Evolutionary conservation across 2,329 filamentous ascomycete genomes (phyloP).

Genomic region (Colletotrichum simmondsii): DNA sequence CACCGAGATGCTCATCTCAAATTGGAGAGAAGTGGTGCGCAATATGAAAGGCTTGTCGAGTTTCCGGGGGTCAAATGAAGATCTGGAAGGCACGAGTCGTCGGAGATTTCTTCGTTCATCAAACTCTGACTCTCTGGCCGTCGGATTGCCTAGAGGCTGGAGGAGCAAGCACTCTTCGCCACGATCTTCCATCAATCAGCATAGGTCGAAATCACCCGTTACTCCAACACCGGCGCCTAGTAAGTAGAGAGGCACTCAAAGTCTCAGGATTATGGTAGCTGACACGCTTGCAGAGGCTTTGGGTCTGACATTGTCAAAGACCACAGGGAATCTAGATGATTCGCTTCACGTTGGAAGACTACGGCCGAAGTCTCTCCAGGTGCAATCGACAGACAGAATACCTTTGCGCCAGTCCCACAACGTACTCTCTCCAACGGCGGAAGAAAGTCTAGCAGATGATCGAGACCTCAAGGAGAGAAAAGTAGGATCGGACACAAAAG

Average conservation of each 20-base stretch:
- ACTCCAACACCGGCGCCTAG: slow-evolving; percentile 45
- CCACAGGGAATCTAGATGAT: slow-evolving; percentile 11
- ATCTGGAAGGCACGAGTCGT: slow-evolving; percentile 27
- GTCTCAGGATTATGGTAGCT: slow-evolving; percentile 20
- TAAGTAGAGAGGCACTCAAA: slow-evolving; percentile 35
- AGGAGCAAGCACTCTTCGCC: slow-evolving; percentile 36
- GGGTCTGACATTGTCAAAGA: slow-evolving; percentile 9
- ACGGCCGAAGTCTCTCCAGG: slow-evolving; percentile 34
- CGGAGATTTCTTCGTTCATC: slow-evolving; percentile 48
- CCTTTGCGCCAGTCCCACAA: slow-evolving; percentile 32
- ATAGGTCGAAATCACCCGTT: slow-evolving; percentile 49
- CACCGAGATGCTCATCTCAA: slow-evolving; percentile 72
- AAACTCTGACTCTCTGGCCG: slow-evolving; percentile 52
- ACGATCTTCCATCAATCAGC: slow-evolving; percentile 36
- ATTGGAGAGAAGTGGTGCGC: slow-evolving; percentile 73
- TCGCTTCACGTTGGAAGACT: slow-evolving; percentile 32
- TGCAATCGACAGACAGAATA: slow-evolving; percentile 30
- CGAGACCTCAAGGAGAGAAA: neutral
- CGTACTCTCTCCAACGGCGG: slow-evolving; percentile 42
- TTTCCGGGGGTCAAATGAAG: slow-evolving; percentile 38
- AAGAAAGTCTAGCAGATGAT: slow-evolving; percentile 39
- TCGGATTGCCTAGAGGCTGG: slow-evolving; percentile 51
- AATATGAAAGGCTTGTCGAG: slow-evolving; percentile 64
- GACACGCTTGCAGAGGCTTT: slow-evolving; percentile 20
- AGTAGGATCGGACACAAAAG: neutral